These are phyloP conservation scores for Psidium guajava DNA, from an alignment of 345 rosid genomes.

Conservation along the genomic window DNA sequence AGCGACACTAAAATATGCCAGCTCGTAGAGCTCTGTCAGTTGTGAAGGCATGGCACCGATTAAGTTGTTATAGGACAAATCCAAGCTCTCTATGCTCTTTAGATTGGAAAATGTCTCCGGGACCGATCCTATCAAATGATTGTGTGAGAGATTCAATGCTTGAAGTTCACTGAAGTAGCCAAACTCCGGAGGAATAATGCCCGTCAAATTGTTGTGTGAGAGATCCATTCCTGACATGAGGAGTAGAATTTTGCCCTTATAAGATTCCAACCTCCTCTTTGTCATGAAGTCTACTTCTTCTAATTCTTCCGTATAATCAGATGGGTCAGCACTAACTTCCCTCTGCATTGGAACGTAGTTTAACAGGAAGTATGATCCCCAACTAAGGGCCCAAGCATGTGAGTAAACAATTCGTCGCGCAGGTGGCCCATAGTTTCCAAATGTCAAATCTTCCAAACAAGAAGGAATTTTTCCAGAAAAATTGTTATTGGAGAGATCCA, in stretches of 20 bases:
- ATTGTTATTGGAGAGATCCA: conserved; percentile 6
- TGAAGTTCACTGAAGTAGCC: conserved; percentile 6
- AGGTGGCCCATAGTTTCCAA: not conserved
- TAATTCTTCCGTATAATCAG: not conserved
- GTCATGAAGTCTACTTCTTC: not conserved
- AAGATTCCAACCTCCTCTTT: conserved; percentile 4
- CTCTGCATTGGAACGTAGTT: too few relatives aligned
- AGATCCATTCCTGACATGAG: conserved; percentile 23
- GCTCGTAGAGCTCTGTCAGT: not conserved
- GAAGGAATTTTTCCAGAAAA: not conserved
- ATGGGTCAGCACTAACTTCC: rapidly evolving
- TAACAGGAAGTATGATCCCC: too few relatives aligned
- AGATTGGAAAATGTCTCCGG: not conserved
- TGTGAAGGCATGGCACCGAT: not conserved
- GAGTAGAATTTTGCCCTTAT: not conserved
- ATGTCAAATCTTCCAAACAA: not conserved
- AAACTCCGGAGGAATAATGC: conserved; percentile 12
- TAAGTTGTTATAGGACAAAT: not conserved
- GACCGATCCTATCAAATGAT: conserved; percentile 3
- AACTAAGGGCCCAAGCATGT: rapidly evolving
- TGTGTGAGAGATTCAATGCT: conserved; percentile 20
- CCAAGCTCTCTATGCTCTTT: not conserved
- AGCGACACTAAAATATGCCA: not conserved
- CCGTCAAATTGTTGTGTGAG: conserved; percentile 17
- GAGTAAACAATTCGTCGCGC: rapidly evolving